Evolutionary conservation across 2,329 filamentous ascomycete genomes (phyloP).

Genomic region (Monilinia aucupariae): DNA sequence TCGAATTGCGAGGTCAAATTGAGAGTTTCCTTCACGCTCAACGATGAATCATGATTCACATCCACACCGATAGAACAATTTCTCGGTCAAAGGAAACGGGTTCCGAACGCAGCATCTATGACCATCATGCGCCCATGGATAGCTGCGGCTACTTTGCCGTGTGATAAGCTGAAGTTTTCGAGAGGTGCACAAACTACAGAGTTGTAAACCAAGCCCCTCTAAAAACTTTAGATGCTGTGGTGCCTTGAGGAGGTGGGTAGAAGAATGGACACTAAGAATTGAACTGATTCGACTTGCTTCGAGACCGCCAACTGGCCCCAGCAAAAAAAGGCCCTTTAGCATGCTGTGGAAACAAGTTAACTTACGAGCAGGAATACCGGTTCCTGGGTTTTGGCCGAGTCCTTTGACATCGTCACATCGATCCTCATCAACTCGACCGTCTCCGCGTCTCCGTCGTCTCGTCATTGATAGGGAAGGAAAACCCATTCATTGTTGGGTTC

Average conservation of each 20-base stretch:
- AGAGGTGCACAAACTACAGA: background rate
- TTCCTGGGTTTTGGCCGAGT: conserved; percentile 1
- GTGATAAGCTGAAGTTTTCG: conserved; percentile 13
- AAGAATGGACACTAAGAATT: background rate
- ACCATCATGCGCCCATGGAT: conserved; percentile 12
- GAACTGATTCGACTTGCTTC: background rate
- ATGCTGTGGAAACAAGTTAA: background rate
- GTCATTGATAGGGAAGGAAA: background rate
- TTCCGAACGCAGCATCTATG: conserved; percentile 6
- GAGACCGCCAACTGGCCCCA: background rate
- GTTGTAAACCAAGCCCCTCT: background rate
- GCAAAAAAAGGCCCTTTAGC: conserved; percentile 8
- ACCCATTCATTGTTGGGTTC: background rate
- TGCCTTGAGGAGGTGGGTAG: background rate
- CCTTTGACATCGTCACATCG: background rate
- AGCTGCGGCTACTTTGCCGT: conserved; percentile 13
- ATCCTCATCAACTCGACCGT: background rate
- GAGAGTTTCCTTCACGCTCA: background rate
- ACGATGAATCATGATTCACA: background rate
- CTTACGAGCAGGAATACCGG: background rate
- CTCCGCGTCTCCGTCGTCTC: background rate
- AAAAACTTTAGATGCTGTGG: background rate
- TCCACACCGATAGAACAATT: background rate
- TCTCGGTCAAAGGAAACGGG: conserved; percentile 1
- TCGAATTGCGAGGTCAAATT: conserved; percentile 4